A percentile compares a stretch with the other conserved stretches of the same genome.
phyloP scores from a whole-genome alignment of 2,329 filamentous ascomycete genomes.

The Alternaria arbusti region DNA sequence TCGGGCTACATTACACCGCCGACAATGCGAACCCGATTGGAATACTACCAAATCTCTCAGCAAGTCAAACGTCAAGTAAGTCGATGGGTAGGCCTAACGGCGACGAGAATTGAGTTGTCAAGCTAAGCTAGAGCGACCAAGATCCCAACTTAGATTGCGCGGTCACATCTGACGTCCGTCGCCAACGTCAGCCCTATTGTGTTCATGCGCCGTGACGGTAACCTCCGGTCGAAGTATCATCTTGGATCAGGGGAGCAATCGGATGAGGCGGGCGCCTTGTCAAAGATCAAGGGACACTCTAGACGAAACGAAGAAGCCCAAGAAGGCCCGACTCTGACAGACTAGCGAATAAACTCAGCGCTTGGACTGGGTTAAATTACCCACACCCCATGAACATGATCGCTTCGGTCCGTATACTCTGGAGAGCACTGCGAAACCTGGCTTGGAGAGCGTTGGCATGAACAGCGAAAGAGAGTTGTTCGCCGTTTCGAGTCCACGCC shows the following conservation, averaged over 20 bases:
- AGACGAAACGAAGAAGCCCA: constrained; percentile 6
- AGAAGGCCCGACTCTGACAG: constrained; percentile 6
- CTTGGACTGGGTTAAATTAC: background rate
- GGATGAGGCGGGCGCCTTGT: background rate
- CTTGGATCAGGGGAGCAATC: background rate
- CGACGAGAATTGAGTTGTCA: background rate
- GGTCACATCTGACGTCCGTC: background rate
- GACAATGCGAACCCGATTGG: background rate
- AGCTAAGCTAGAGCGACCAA: background rate
- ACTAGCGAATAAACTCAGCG: constrained; percentile 8
- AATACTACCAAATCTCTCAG: background rate
- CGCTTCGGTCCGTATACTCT: constrained; percentile 6
- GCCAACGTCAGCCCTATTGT: background rate
- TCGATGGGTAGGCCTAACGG: background rate
- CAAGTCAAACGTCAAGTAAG: background rate
- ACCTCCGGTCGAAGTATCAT: background rate
- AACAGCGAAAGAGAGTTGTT: background rate
- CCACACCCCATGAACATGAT: background rate
- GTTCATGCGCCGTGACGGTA: background rate
- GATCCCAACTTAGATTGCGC: background rate
- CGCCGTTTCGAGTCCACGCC: constrained; percentile 1
- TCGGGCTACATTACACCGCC: background rate
- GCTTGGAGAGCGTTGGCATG: background rate
- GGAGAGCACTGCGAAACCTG: background rate
- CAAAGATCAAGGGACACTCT: background rate